Evolutionary conservation across 495 filamentous ascomycete species (phyloP).

Genomic region (Penicillium paradoxum): DNA sequence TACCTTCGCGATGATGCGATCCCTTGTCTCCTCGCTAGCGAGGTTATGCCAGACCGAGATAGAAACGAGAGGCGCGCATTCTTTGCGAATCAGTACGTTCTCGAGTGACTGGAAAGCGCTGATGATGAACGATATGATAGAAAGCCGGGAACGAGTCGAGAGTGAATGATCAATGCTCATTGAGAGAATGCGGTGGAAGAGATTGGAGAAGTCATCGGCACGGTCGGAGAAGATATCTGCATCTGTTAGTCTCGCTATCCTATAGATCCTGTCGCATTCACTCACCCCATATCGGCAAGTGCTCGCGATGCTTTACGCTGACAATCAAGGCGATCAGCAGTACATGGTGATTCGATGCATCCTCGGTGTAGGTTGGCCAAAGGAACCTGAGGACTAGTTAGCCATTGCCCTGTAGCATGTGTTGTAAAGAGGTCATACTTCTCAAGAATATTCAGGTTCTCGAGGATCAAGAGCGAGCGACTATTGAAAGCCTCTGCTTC

Average conservation of each 20-base stretch:
- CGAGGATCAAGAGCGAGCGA: slow-evolving; percentile 72
- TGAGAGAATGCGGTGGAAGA: slow-evolving; percentile 86
- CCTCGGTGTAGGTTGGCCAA: slow-evolving; percentile 89
- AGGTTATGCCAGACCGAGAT: slow-evolving; percentile 96
- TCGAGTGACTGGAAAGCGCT: slow-evolving; percentile 92
- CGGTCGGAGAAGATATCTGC: slow-evolving; percentile 70
- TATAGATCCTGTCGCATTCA: slow-evolving; percentile 6
- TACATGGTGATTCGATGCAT: slow-evolving; percentile 86
- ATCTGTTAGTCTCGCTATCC: slow-evolving; percentile 13
- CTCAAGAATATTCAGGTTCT: slow-evolving; percentile 87
- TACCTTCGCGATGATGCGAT: slow-evolving; percentile 62
- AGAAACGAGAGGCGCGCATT: slow-evolving; percentile 91
- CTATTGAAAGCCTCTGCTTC: slow-evolving; percentile 75
- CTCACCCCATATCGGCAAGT: slow-evolving; percentile 79
- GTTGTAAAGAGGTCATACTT: slow-evolving; percentile 46
- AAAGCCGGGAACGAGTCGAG: slow-evolving; percentile 62
- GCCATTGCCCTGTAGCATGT: slow-evolving; percentile 19
- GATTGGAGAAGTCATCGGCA: slow-evolving; percentile 75
- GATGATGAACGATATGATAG: slow-evolving; percentile 82
- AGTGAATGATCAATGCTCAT: slow-evolving; percentile 81
- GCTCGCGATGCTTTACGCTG: slow-evolving; percentile 83
- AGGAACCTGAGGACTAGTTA: slow-evolving; percentile 57
- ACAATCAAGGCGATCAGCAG: slow-evolving; percentile 78
- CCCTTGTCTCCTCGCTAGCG: slow-evolving; percentile 62
- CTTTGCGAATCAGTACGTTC: slow-evolving; percentile 81